These are phyloP conservation scores for Barbarea vulgaris DNA, from an alignment of 345 rosid genomes.

Conservation along the genomic window DNA sequence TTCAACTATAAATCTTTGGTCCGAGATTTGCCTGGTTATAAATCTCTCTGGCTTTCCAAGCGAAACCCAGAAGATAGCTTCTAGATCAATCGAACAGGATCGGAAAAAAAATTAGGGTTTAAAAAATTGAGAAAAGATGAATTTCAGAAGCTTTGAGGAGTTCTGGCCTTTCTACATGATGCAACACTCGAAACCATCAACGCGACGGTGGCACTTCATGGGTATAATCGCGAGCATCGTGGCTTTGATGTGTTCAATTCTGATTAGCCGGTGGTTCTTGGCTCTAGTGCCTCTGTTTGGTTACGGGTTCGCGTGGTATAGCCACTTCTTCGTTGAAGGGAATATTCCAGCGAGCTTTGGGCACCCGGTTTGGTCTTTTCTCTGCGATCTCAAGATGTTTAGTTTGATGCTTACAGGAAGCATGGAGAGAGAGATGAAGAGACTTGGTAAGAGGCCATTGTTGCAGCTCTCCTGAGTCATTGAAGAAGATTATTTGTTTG, in stretches of 20 bases:
- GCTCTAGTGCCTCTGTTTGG: conserved; percentile 69
- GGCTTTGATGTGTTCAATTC: conserved; percentile 51
- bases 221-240: conserved; percentile 63
- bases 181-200: conserved; percentile 87
- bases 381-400: conserved; percentile 91
- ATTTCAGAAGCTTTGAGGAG: conserved; percentile 91
- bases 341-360: conserved; percentile 82
- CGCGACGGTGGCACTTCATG: conserved; percentile 87
- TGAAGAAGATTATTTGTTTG: neutral
- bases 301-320: conserved; percentile 89
- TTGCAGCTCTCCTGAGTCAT: conserved; percentile 52
- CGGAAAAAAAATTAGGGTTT: neutral
- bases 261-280: conserved; percentile 64
- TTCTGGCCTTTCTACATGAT: conserved; percentile 88
- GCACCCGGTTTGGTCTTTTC: conserved; percentile 87
- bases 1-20: neutral
- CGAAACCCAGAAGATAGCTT: conserved; percentile 7
- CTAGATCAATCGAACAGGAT: conserved; percentile 13
- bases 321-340: conserved; percentile 95
- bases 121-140: conserved; percentile 46
- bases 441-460: conserved; percentile 92
- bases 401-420: conserved; percentile 88
- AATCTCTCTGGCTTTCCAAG: neutral
- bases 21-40: neutral
- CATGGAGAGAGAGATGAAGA: conserved; percentile 93